Evolutionary conservation across 1,284 basidiomycete genomes (phyloP), one percentile per base, ranked within the genome.

Genomic region (Trichosporon coremiiforme): DNA sequence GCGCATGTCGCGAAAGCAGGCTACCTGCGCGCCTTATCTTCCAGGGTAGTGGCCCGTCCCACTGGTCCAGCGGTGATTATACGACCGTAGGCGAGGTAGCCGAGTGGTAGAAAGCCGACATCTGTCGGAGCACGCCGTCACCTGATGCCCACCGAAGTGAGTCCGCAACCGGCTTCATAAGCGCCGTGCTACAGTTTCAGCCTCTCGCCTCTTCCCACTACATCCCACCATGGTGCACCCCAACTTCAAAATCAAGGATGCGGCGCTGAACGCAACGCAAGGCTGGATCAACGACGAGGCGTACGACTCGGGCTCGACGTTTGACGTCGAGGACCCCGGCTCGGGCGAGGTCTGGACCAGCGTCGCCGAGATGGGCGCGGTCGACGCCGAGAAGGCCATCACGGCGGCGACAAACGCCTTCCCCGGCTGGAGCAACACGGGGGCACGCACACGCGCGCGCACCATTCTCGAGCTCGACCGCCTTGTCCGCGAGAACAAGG

Each of bases 401-500:
- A 67, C 68, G 2, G 74, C 72, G 1, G 74, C 74, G 1, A 33
- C 67, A 7, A 70, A 45, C 22, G 74, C 74, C 29, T 75, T 75
- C 66, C 70, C 70, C n/a, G 31, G 47, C 0, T 75, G 62, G 35
- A 33, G 66, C 4, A 50, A 67, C 33, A 66, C 65, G 12, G 55
- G 66, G 0, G 71, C 71, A 17, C 71, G 74, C 29, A 64, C 66
- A 45, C 74, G 74, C 41, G 74, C 74, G n/a, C 68, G 72, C 41
- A 69, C 71, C 67, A 71, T 74, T 33, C 66, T 74, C 36, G 62
- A 68, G 66, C 60, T 70, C 65, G 73, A 74, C 69, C 66, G 65
- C 45, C 70, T 71, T 20, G 68, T 74, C 8, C 73, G 73, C 65
- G 68, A 71, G 68, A 63, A 68, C 66, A 75, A 73, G 75, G 68